Evolutionary conservation across 495 filamentous ascomycete genomes (phyloP).

Genomic region (Annulohypoxylon bovei): DNA sequence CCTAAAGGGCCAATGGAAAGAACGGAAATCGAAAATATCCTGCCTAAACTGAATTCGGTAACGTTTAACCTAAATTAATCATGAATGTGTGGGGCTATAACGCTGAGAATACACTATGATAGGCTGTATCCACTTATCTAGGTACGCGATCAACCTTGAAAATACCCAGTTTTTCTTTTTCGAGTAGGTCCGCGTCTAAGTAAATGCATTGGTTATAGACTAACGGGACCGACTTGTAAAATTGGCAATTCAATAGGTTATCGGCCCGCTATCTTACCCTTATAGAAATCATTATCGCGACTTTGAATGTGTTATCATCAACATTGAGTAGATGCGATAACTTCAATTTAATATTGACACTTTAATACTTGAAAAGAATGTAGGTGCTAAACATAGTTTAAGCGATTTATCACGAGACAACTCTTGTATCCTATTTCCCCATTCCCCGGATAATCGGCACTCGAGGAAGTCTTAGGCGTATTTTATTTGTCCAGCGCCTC

Average conservation of each 20-base stretch:
- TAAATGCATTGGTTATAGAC: background rate
- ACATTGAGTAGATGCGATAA: background rate
- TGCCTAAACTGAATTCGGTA: conserved; percentile 29
- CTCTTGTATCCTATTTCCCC: conserved; percentile 28
- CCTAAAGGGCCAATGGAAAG: conserved; percentile 7
- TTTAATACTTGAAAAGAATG: background rate
- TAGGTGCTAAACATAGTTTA: too few relatives aligned
- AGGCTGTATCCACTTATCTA: background rate
- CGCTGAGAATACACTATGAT: background rate
- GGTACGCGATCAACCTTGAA: background rate
- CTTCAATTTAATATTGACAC: background rate
- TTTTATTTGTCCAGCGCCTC: conserved; percentile 29
- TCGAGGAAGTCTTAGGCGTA: conserved; percentile 13
- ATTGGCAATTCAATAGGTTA: background rate
- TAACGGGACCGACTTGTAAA: background rate
- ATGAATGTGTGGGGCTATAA: conserved; percentile 4
- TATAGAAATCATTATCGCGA: background rate
- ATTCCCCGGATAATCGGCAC: conserved; percentile 44
- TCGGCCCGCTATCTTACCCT: background rate
- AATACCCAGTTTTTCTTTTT: conserved; percentile 22
- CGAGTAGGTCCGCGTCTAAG: background rate
- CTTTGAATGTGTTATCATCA: background rate
- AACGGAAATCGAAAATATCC: conserved; percentile 1
- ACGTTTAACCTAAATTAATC: conserved; percentile 27
- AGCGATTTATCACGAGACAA: background rate